Percentiles rank a stretch among this genome's conserved stretches.
Conservation (phyloP, 345 rosid species). For the Euphorbia tirucalli region DNA sequence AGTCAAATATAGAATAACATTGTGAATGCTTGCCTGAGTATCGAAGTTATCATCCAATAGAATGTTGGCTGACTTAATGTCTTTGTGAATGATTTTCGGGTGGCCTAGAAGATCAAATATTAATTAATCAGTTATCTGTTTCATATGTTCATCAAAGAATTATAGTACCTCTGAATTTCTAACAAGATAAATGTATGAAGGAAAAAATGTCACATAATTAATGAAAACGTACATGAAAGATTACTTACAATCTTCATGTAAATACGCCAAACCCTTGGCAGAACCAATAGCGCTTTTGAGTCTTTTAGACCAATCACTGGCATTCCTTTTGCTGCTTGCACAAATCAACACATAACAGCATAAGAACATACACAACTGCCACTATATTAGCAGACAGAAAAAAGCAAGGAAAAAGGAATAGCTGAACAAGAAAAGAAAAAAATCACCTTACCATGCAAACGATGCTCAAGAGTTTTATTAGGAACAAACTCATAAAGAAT, state of each 20-base stretch:
- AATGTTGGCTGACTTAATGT: slow-evolving; percentile 91
- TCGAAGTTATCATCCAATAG: slow-evolving; percentile 73
- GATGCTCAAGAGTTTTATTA: slow-evolving; percentile 86
- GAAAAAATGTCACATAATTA: not conserved
- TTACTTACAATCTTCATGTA: slow-evolving; percentile 93
- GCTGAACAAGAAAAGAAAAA: not conserved
- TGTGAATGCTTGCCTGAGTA: slow-evolving; percentile 60
- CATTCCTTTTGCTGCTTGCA: slow-evolving; percentile 45
- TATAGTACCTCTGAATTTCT: not conserved
- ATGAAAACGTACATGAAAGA: slow-evolving; percentile 8
- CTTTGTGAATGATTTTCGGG: slow-evolving; percentile 92
- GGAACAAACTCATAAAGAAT: slow-evolving; percentile 92
- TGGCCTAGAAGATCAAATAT: slow-evolving; percentile 50
- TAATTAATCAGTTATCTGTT: not conserved
- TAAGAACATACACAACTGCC: slow-evolving; percentile 1
- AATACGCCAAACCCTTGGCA: slow-evolving; percentile 96
- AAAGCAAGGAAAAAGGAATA: not conserved
- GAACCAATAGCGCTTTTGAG: slow-evolving; percentile 85
- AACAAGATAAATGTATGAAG: not conserved
- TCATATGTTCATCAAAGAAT: not conserved
- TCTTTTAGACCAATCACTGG: slow-evolving; percentile 82
- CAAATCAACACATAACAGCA: slow-evolving; percentile 8
- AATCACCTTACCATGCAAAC: slow-evolving; percentile 67
- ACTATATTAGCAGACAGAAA: not conserved
- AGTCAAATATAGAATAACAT: not conserved